These are phyloP conservation scores for Albizia julibrissin DNA, from an alignment of 306 rosid species.

Conservation along the genomic window DNA sequence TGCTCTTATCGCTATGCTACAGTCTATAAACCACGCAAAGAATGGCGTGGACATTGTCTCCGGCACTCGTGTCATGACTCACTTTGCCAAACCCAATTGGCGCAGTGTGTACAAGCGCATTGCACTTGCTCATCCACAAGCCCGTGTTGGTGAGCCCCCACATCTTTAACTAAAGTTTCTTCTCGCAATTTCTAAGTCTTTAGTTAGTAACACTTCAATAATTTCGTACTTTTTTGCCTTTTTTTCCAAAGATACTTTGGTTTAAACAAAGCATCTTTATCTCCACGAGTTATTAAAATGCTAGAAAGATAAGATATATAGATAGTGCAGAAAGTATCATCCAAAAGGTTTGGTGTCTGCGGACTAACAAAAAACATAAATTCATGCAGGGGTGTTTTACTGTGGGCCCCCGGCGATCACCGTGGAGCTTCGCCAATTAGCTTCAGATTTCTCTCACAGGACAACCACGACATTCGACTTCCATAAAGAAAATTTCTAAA, in stretches of 20 bases:
- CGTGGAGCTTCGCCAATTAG: slow-evolving; percentile 46
- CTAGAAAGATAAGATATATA: slow-evolving; percentile 5
- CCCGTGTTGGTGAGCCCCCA: slow-evolving; percentile 58
- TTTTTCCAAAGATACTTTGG: not conserved
- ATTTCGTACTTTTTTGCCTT: not conserved
- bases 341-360: not conserved
- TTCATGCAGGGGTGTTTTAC: slow-evolving; percentile 69
- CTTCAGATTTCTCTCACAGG: slow-evolving; percentile 56
- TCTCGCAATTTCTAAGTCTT: not conserved
- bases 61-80: slow-evolving; percentile 64
- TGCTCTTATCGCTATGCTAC: slow-evolving; percentile 72
- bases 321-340: not conserved
- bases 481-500: slow-evolving; percentile 57
- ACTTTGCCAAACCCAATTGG: slow-evolving; percentile 77
- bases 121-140: slow-evolving; percentile 49
- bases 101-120: slow-evolving; percentile 62
- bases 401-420: slow-evolving; percentile 52
- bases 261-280: not conserved
- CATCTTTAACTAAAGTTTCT: slow-evolving; percentile 22
- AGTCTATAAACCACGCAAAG: slow-evolving; percentile 61
- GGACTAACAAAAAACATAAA: not conserved
- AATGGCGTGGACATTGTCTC: slow-evolving; percentile 70
- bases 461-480: slow-evolving; percentile 56
- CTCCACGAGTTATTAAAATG: not conserved
- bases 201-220: not conserved